phyloP scores from a whole-genome alignment of 2,329 filamentous ascomycete species.

The Hypoxylon rubiginosum region DNA sequence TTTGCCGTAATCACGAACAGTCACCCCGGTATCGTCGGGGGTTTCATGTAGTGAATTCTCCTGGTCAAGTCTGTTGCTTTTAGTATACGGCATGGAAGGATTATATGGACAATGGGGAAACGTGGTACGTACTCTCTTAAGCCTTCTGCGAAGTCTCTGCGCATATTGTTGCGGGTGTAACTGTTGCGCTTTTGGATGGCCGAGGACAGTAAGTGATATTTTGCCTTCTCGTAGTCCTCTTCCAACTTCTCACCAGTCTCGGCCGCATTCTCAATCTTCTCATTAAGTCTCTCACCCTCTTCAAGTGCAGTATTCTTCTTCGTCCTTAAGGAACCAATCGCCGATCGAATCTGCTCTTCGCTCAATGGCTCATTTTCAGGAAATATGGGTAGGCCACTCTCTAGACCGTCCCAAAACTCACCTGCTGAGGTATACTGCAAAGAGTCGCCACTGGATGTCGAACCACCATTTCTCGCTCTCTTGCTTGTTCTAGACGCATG shows the following conservation, averaged over 20 bases:
- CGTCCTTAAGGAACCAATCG: conserved; percentile 26
- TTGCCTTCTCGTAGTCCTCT: conserved; percentile 50
- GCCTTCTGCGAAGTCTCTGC: conserved; percentile 68
- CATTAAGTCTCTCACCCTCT: conserved; percentile 18
- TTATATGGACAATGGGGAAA: neutral
- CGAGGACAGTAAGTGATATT: conserved; percentile 30
- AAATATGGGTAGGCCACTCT: conserved; percentile 26
- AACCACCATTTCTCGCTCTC: conserved; percentile 31
- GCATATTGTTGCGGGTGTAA: conserved; percentile 65
- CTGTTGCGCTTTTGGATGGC: conserved; percentile 68
- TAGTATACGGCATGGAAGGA: neutral
- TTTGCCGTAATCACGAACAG: conserved; percentile 67
- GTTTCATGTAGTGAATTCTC: conserved; percentile 64
- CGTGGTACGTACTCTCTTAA: conserved; percentile 61
- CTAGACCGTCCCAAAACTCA: conserved; percentile 31
- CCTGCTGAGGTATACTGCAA: conserved; percentile 22
- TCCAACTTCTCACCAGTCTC: conserved; percentile 51
- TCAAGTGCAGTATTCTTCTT: conserved; percentile 10
- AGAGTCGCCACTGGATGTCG: conserved; percentile 1
- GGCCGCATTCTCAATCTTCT: conserved; percentile 37
- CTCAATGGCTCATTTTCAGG: conserved; percentile 43
- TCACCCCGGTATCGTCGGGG: conserved; percentile 63
- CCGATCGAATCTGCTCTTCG: conserved; percentile 29
- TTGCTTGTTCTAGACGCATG: conserved; percentile 9
- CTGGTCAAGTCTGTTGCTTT: conserved; percentile 61